Conservation (phyloP, 345 rosid species). For the Corchorus capsularis region DNA sequence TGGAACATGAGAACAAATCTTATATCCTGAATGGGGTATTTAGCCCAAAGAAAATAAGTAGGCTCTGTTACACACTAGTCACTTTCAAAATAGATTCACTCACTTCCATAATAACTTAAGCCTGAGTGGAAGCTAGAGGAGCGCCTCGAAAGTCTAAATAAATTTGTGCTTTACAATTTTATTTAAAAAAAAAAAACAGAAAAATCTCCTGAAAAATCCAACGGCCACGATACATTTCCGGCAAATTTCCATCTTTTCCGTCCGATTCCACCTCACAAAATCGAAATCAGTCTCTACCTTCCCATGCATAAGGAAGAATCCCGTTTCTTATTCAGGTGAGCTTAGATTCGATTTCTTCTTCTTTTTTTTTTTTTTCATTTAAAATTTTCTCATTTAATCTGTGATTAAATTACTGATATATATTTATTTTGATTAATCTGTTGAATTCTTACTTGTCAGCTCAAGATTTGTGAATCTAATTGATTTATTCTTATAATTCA, state of each 20-base stretch:
- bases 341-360: too few species aligned
- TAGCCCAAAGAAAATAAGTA: too few species aligned
- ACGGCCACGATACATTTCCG: background rate
- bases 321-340: background rate
- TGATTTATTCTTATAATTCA: background rate
- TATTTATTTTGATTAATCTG: background rate
- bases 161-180: too few species aligned
- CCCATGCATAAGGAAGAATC: background rate
- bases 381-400: background rate
- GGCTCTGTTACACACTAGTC: too few species aligned
- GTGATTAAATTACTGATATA: background rate
- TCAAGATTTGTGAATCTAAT: background rate
- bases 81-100: too few species aligned
- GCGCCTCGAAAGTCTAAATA: too few species aligned
- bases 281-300: background rate
- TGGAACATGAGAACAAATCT: too few species aligned
- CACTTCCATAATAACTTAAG: too few species aligned
- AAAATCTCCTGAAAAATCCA: background rate
- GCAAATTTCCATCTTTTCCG: background rate
- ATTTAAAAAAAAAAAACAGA: too few species aligned
- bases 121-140: too few species aligned
- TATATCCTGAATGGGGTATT: too few species aligned
- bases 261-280: background rate
- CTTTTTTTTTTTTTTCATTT: background rate
- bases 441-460: background rate